phyloP scores from a whole-genome alignment of 2,329 filamentous ascomycete genomes.

The Verticillium isaacii region DNA sequence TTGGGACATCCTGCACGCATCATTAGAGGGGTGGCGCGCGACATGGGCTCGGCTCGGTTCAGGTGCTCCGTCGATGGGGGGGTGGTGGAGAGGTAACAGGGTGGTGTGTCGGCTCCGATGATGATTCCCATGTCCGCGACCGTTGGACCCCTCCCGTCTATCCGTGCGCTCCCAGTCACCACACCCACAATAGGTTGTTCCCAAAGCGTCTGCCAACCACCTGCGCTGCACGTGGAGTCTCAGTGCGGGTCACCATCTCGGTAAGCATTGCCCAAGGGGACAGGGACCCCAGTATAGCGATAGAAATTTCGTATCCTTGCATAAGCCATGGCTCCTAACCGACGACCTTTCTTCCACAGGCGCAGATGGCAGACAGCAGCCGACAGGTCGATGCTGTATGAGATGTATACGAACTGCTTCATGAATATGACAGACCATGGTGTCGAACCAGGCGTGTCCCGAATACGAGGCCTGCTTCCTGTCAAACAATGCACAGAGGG shows the following conservation, averaged over 20 bases:
- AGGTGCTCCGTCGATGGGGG: neutral
- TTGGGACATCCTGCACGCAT: neutral
- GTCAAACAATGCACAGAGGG: neutral
- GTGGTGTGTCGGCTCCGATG: neutral
- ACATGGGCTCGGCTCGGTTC: neutral
- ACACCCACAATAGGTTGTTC: neutral
- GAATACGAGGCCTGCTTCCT: too few relatives aligned
- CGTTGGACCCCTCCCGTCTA: neutral
- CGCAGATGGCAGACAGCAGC: too few relatives aligned
- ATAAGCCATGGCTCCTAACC: neutral
- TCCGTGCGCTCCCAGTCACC: neutral
- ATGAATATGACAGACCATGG: too few relatives aligned
- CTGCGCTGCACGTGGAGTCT: neutral
- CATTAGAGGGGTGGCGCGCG: neutral
- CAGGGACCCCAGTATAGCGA: neutral
- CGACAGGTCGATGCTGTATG: too few relatives aligned
- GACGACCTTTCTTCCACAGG: neutral
- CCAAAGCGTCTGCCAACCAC: neutral
- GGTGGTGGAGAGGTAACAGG: neutral
- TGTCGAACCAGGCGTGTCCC: too few relatives aligned
- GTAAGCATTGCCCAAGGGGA: neutral
- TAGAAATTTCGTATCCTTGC: neutral
- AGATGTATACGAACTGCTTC: too few relatives aligned
- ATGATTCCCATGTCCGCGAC: neutral
- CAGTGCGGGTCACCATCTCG: neutral